Evolutionary conservation across 805 yeast species (phyloP).

Genomic region (Saccharomyces eubayanus): DNA sequence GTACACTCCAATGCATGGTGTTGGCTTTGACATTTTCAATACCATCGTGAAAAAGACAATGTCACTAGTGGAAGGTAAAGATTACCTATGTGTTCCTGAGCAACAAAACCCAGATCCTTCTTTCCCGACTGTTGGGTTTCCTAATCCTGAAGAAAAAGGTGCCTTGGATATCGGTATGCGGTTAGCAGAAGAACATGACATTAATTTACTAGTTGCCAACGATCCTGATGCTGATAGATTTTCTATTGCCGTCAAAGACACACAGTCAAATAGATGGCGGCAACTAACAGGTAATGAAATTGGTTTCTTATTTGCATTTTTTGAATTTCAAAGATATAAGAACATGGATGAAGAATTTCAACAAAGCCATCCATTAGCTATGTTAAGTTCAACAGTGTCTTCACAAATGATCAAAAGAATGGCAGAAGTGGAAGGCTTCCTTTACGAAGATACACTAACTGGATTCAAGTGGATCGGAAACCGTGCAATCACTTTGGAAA

Average conservation of each 20-base stretch:
- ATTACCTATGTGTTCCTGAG: conserved; percentile 40
- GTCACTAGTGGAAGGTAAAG: conserved; percentile 31
- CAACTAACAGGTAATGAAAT: conserved; percentile 89
- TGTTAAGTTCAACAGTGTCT: conserved; percentile 86
- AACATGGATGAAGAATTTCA: conserved; percentile 20
- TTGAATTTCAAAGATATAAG: conserved; percentile 35
- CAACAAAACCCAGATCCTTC: conserved; percentile 77
- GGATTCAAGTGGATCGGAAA: conserved; percentile 98
- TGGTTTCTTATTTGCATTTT: conserved; percentile 76
- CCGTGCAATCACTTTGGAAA: conserved; percentile 63
- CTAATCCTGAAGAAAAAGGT: conserved; percentile 94
- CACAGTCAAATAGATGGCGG: conserved; percentile 42
- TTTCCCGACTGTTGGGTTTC: conserved; percentile 80
- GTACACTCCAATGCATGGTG: conserved; percentile 95
- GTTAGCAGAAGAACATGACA: conserved; percentile 40
- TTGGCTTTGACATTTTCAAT: conserved; percentile 59
- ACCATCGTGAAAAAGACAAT: conserved; percentile 28
- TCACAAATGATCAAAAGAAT: conserved; percentile 68
- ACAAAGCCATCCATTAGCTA: conserved; percentile 35
- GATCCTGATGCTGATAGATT: conserved; percentile 98
- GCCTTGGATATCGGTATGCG: conserved; percentile 68
- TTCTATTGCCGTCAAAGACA: conserved; percentile 57
- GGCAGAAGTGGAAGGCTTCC: conserved; percentile 54
- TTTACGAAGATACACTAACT: conserved; percentile 74
- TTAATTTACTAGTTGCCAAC: conserved; percentile 65